Evolutionary conservation across 208 protist genomes (phyloP), one percentile per base, ranked within the genome.

Genomic region (Wallacemonas collosoma): DNA sequence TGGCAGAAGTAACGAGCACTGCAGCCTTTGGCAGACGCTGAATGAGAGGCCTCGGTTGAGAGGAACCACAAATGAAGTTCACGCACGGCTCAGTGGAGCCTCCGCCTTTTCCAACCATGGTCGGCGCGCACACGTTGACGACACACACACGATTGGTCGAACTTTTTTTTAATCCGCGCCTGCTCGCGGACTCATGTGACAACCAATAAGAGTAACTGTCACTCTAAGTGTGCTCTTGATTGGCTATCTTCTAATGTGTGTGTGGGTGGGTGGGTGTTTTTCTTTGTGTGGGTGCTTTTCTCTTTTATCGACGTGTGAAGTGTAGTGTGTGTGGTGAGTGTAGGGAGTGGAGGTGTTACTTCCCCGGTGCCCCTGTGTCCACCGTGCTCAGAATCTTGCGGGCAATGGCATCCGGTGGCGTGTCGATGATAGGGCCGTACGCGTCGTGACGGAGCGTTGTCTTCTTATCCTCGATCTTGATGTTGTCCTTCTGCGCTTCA

Each of bases 391-490:
- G 75, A 64, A 95, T 93, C 75, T 91, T 80, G 66, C 72, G 75
- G 44, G 91, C 91, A 12, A 95, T 72, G 3, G 75, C 69, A 63
- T 95, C 91, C 0, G 91, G 85, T 40, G 91, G 91, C 48, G 83
- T 95, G 80, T 93, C 88, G 68, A 95, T 95, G 38, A 94, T 78
- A 3, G 91, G 91, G 6, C 91, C 91, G 55, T 92, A 95, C 12
- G 86, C 84, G 60, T 96, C 92, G n/a, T 80, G 61, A 36, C 77
- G 76, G 65, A 90, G 62, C 6, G 73, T 48, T 14, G 70, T 73
- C 76, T 97, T 97, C 71, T 95, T 95, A 51, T 97, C 93, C 71
- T 90, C 75, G 54, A 97, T 97, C 14, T 74, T 71, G 61, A 97
- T 93, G 68, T 95, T 82, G 58, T 95, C 83, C 64, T 87, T 84